These are phyloP conservation scores for Cardamine occulta DNA, from an alignment of 345 rosid genomes.

Conservation along the genomic window DNA sequence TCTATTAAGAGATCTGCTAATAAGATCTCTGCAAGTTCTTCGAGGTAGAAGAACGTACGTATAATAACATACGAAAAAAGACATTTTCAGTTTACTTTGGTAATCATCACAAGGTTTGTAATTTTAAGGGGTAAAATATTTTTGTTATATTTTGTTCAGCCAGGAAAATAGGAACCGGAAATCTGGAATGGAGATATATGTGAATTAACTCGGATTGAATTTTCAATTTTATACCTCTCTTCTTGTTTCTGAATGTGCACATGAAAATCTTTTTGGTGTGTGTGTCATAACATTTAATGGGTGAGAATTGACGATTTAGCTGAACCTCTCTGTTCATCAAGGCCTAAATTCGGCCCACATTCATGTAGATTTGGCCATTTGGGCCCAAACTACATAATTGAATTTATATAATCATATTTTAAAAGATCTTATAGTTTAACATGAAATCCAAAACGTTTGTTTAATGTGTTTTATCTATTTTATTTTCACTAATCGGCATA, in stretches of 20 bases:
- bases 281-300: not conserved
- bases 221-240: not conserved
- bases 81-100: conserved; percentile 1
- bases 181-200: not conserved
- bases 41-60: conserved; percentile 34
- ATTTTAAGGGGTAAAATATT: not conserved
- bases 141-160: conserved; percentile 10
- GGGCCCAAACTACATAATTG: not conserved
- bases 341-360: not conserved
- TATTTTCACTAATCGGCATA: too few relatives aligned
- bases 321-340: too few relatives aligned
- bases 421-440: not conserved
- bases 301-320: not conserved
- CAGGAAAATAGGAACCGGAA: not conserved
- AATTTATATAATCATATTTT: not conserved
- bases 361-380: not conserved
- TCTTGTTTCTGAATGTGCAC: not conserved
- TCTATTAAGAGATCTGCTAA: conserved; percentile 75
- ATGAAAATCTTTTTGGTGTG: not conserved
- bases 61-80: not conserved
- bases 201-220: conserved; percentile 17
- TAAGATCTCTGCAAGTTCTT: conserved; percentile 35
- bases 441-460: too few relatives aligned
- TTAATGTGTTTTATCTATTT: too few relatives aligned
- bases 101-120: conserved; percentile 28